Evolutionary conservation across 306 rosid species (phyloP), one percentile per base, ranked within the genome.

Genomic region (Fagus crenata): DNA sequence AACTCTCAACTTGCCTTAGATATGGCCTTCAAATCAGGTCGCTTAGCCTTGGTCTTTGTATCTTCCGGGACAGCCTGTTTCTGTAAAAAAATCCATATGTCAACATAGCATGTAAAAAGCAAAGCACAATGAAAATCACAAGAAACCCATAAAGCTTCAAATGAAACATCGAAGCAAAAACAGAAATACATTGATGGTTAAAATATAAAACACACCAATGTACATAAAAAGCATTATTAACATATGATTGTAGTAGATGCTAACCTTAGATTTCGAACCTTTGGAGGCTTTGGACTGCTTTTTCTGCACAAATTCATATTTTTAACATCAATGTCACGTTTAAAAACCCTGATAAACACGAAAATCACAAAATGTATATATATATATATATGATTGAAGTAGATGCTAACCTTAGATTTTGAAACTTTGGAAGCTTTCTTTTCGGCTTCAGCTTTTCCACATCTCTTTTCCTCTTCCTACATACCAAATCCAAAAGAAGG

Each of bases 1-100:
- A 18, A 82, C 49, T 71, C 59, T 71, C 56, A 40, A 88, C 93
- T 87, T 87, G 79, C 97, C 96, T 90, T 86, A 9, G 93, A 64
- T 75, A 90, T 6, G 15, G 97, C 97, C 88, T 95, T 95, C 82
- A 95, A 79, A 89, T 95, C 99, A 56, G 97, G 99, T 67, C 99
- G 88, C 81, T 92, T 89, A 2, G 91, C 86, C 4, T 67, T 8
- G 41, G 0, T 35, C 85, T 92, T 89, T 40, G 46, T 42, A 17
- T 77, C 89, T 54, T 77, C 82, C 15, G 22, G 35, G 4, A 39
- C 64, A 43, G 69, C 49, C 15, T 9, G 73, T 75, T 84, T 84
- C 95, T 89, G 82, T 72, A 80, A 81, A 51, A 69, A 81, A 51
- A 69, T 58, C 49, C 59, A 69, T n/a, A n/a, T 28, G 63, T 6